Evolutionary conservation across 345 rosid species (phyloP).

Genomic region (Moringa oleifera): DNA sequence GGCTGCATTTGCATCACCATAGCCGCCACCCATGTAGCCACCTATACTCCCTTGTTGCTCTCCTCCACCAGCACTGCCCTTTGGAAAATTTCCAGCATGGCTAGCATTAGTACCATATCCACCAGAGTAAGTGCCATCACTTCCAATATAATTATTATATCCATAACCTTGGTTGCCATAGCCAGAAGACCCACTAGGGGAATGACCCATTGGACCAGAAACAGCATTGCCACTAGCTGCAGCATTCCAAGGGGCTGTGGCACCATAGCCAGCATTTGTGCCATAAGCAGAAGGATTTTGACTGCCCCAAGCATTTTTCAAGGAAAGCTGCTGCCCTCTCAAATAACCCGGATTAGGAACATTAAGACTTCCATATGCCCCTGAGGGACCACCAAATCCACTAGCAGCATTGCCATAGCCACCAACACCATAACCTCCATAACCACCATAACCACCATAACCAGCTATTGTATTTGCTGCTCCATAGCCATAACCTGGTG

Average conservation of each 20-base stretch:
- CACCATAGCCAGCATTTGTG: conserved; percentile 61
- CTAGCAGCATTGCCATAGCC: conserved; percentile 51
- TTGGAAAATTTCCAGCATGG: conserved; percentile 48
- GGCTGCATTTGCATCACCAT: conserved; percentile 59
- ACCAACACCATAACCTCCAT: conserved; percentile 60
- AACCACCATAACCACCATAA: conserved; percentile 65
- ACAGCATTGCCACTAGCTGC: conserved; percentile 41
- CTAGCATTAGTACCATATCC: conserved; percentile 73
- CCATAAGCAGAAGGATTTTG: conserved; percentile 82
- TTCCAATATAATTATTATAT: conserved; percentile 64
- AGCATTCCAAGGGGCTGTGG: conserved; percentile 53
- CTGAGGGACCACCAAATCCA: conserved; percentile 59
- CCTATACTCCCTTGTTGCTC: conserved; percentile 53
- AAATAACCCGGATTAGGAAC: conserved; percentile 19
- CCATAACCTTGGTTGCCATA: conserved; percentile 78
- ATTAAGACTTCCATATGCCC: conserved; percentile 23
- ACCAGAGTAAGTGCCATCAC: conserved; percentile 63
- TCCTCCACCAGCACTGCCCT: conserved; percentile 35
- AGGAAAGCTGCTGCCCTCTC: conserved; percentile 14
- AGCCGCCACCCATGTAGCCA: conserved; percentile 58
- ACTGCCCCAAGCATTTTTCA: conserved; percentile 67
- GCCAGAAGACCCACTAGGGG: conserved; percentile 60
- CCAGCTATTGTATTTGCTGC: conserved; percentile 29
- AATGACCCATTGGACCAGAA: conserved; percentile 51
- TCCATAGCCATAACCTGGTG: conserved; percentile 68